Evolutionary conservation across 1,139 yeast genomes (phyloP), one percentile per base, ranked within the genome.

Genomic region (Candida buenavistaensis): DNA sequence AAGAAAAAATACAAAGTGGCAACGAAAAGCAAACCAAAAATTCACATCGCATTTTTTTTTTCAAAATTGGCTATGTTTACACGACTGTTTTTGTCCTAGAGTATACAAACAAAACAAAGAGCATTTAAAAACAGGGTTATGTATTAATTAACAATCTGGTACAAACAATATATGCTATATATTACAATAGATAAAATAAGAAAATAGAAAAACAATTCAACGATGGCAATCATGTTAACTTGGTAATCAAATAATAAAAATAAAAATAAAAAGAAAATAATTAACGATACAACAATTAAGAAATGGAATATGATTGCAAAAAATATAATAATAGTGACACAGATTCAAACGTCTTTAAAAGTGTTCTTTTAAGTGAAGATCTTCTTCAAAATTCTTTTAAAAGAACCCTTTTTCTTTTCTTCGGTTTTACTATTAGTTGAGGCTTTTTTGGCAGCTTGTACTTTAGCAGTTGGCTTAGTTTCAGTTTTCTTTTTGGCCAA

Each of bases 391-490:
- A 46, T 41, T 26, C 32, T 39, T 38, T 45, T 44, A 26, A 46
- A 44, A 6, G 41, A 41, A 13, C 45, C 45, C 33, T 45, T 40
- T 37, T 47, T 47, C 43, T 47, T 45, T 36, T 43, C 47, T 32
- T 47, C 39, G 11, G 37, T 39, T 34, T 38, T 42, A 19, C 28
- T 41, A 8, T 30, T 35, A 5, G 31, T n/a, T 13, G 35, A 23
- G 16, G 34, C 19, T 16, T 30, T 34, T 33, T 33, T 27, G 31
- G 37, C 36, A 9, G 45, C 34, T 24, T 23, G 28, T 11, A 34
- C 21, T 21, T 29, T 33, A n/a, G 37, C 26, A 10, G 32, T 19
- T 17, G 44, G 33, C 15, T n/a, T n/a, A n/a, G 38, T 25, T 14
- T 37, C 28, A n/a, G 29, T 40, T 24, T 36, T 27, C 30, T n/a